Conservation (phyloP, 176 grass and related monocot genomes). For the Thinopyrum elongatum region DNA sequence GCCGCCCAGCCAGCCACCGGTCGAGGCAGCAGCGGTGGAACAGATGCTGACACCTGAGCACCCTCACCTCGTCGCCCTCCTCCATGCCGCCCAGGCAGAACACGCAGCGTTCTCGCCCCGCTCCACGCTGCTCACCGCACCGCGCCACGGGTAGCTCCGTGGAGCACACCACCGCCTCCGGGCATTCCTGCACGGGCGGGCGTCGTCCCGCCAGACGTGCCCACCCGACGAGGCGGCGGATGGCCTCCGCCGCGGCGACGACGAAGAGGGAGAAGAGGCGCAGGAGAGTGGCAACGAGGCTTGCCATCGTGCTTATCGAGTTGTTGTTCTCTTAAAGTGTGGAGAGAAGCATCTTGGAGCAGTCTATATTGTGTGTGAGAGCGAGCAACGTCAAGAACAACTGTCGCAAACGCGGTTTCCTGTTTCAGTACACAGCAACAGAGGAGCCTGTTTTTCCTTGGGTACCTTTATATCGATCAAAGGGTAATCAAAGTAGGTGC, state of each 20-base stretch:
- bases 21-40: slow-evolving; percentile 53
- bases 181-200: not conserved
- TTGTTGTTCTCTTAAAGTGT: not conserved
- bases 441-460: not conserved
- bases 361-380: not conserved
- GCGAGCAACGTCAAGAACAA: not conserved
- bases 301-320: not conserved
- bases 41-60: slow-evolving; percentile 37
- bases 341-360: not conserved
- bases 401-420: not conserved
- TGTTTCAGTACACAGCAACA: not conserved
- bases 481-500: not conserved
- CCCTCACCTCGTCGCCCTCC: slow-evolving; percentile 47
- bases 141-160: not conserved
- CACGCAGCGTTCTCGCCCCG: slow-evolving; percentile 4
- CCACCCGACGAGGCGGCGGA: not conserved
- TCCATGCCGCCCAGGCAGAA: slow-evolving; percentile 38
- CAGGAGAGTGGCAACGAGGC: not conserved
- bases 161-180: not conserved
- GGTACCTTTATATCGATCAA: not conserved
- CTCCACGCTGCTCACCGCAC: not conserved
- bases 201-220: not conserved
- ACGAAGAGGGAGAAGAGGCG: not conserved
- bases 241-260: not conserved
- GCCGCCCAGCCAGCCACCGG: slow-evolving; percentile 30